phyloP scores from a whole-genome alignment of 1,139 yeast genomes.

The Geotrichum phurueaensis region DNA sequence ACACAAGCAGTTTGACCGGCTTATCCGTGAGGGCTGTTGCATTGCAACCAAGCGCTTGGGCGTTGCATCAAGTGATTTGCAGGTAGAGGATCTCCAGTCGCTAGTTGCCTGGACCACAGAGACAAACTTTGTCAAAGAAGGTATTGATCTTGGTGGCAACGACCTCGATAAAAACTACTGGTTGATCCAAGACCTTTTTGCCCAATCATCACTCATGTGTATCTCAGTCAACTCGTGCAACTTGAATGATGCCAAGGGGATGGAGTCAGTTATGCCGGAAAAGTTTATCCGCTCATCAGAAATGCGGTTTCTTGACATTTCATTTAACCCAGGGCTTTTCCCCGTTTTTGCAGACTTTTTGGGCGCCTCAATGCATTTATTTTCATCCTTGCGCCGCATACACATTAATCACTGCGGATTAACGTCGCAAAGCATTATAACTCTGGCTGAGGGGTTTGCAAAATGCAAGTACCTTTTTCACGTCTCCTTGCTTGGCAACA shows the following conservation, averaged over 20 bases:
- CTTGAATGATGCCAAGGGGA: slow-evolving; percentile 49
- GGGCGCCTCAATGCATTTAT: slow-evolving; percentile 58
- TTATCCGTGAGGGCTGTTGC: slow-evolving; percentile 51
- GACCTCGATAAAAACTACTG: slow-evolving; percentile 13
- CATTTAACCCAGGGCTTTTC: slow-evolving; percentile 65
- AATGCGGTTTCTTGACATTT: slow-evolving; percentile 68
- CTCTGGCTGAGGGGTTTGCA: slow-evolving; percentile 64
- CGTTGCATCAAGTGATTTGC: slow-evolving; percentile 64
- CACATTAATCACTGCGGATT: slow-evolving; percentile 74
- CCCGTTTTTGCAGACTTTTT: slow-evolving; percentile 63
- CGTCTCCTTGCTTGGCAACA: slow-evolving; percentile 66
- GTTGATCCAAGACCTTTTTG: slow-evolving; percentile 8
- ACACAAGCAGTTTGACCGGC: slow-evolving; percentile 40
- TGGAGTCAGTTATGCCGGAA: slow-evolving; percentile 49
- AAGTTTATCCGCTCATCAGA: slow-evolving; percentile 41
- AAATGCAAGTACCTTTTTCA: slow-evolving; percentile 66
- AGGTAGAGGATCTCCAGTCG: slow-evolving; percentile 48
- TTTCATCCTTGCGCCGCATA: slow-evolving; percentile 58
- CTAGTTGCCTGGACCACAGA: slow-evolving; percentile 59
- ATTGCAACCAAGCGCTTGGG: slow-evolving; percentile 65
- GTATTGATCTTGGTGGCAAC: slow-evolving; percentile 71
- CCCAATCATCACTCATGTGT: slow-evolving; percentile 40
- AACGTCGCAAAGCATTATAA: slow-evolving; percentile 54
- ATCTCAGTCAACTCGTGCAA: slow-evolving; percentile 69
- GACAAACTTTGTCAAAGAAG: slow-evolving; percentile 55